Evolutionary conservation across 2,329 filamentous ascomycete species (phyloP), one percentile per base, ranked within the genome.

Genomic region (Didymella arachidicola): DNA sequence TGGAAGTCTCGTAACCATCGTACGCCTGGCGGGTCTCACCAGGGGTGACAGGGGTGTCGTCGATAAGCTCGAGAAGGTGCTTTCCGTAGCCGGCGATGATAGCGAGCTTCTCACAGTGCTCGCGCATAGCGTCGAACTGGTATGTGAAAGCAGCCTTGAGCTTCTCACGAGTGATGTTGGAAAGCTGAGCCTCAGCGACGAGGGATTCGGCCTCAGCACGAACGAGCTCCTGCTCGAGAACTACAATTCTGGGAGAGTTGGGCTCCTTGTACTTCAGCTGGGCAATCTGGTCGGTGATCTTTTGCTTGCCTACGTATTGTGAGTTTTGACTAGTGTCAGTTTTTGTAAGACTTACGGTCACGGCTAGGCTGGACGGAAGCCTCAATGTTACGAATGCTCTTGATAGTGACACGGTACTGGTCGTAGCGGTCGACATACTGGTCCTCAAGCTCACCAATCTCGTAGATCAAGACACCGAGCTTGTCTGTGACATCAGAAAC

Each of bases 231-330:
- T 99, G 95, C 81, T 99, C 95, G 54, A 99, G 89, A 39, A 99
- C 93, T 57, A 97, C 93, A 70, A 99, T 97, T 82, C 93, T 95
- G 64, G 94, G 93, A 34, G 93, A 97, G 83, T 96, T 97, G 68
- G 95, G 95, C 80, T 99, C 95, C 84, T 99, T 99, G 87, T 98
- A 99, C 81, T 99, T 99, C 72, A 99, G 87, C 79, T 98, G 94
- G 49, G 95, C 94, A 71, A 99, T 99, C 77, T 98, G 92, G 77
- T 99, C 95, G 72, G 92, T 97, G 75, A 99, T 98, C 82, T 98
- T 99, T 79, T 98, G 94, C 84, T 99, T 99, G 79, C 92, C 92
- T 96, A 11, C 30, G 12, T 19, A 46, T 7, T 46, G 47, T 67
- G 2, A 64, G 61, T 16, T 48, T 19, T 26, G 7, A 14, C 12